phyloP scores from a whole-genome alignment of 306 rosid species.

The Cicer judaicum region DNA sequence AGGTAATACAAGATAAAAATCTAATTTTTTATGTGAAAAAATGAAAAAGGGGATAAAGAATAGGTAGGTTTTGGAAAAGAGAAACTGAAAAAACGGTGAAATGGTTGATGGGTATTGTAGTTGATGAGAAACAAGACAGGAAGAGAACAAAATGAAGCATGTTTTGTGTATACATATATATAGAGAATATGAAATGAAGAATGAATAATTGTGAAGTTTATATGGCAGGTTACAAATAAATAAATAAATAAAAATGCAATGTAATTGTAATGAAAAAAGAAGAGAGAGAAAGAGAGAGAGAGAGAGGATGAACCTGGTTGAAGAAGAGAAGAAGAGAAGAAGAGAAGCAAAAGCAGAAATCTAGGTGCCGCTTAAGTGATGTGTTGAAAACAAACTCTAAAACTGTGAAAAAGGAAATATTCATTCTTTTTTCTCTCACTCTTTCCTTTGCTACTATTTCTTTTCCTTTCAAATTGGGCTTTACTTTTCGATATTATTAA shows the following conservation, averaged over 20 bases:
- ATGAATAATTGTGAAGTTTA: slow-evolving; percentile 20
- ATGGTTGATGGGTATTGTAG: slow-evolving; percentile 69
- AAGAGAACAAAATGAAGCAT: slow-evolving; percentile 68
- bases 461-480: too few species aligned
- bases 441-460: too few species aligned
- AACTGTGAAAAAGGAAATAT: slow-evolving; percentile 41
- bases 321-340: slow-evolving; percentile 23
- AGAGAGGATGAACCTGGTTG: slow-evolving; percentile 39
- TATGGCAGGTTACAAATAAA: slow-evolving; percentile 22
- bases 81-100: slow-evolving; percentile 53
- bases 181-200: slow-evolving; percentile 37
- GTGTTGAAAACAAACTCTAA: slow-evolving; percentile 37
- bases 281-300: slow-evolving; percentile 28
- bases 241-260: slow-evolving; percentile 2
- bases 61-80: slow-evolving; percentile 43
- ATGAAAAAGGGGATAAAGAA: slow-evolving; percentile 38
- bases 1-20: slow-evolving; percentile 67
- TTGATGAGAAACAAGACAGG: slow-evolving; percentile 49
- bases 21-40: slow-evolving; percentile 54
- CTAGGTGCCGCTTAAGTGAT: slow-evolving; percentile 48
- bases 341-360: slow-evolving; percentile 48
- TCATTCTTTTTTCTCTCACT: not conserved
- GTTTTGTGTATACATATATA: slow-evolving; percentile 63
- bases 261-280: slow-evolving; percentile 40
- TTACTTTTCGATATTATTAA: too few species aligned